Evolutionary conservation across 2,329 filamentous ascomycete genomes (phyloP).

Genomic region (Alternaria rosae): DNA sequence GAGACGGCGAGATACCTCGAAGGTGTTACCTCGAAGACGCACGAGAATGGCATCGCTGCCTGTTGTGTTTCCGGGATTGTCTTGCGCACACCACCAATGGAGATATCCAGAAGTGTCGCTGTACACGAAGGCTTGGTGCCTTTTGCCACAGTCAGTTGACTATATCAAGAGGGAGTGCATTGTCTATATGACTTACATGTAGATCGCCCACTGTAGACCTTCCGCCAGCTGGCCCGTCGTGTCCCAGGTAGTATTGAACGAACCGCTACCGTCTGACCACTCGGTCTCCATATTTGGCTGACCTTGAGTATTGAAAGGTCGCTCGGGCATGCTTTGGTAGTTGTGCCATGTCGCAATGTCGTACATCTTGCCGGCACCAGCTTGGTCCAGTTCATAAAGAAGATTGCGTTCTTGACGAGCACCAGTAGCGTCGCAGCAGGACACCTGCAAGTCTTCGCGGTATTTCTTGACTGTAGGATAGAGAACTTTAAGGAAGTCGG

Average conservation of each 20-base stretch:
- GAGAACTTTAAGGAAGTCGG: conserved; percentile 58
- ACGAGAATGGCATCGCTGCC: conserved; percentile 22
- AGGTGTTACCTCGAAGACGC: conserved; percentile 34
- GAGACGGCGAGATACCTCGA: conserved; percentile 41
- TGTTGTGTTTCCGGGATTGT: conserved; percentile 38
- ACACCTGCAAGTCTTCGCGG: conserved; percentile 43
- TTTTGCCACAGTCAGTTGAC: conserved; percentile 13
- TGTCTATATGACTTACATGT: conserved; percentile 47
- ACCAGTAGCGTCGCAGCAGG: conserved; percentile 54
- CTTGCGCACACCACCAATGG: conserved; percentile 57
- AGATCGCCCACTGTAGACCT: conserved; percentile 62
- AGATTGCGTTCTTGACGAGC: conserved; percentile 11
- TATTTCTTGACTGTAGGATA: conserved; percentile 45
- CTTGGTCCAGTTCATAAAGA: conserved; percentile 38
- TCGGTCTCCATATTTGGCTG: conserved; percentile 61
- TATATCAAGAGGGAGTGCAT: conserved; percentile 26
- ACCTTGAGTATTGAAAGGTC: conserved; percentile 49
- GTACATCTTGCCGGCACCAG: conserved; percentile 46
- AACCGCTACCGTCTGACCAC: conserved; percentile 53
- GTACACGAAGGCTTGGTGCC: conserved; percentile 14
- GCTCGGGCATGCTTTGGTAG: conserved; percentile 51
- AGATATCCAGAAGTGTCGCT: conserved; percentile 55
- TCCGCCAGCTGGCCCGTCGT: conserved; percentile 55
- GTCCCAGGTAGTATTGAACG: conserved; percentile 54
- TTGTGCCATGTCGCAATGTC: conserved; percentile 50